Evolutionary conservation across 768 basidiomycete species (phyloP), one percentile per base, ranked within the genome.

Genomic region (Mrakia gelida): DNA sequence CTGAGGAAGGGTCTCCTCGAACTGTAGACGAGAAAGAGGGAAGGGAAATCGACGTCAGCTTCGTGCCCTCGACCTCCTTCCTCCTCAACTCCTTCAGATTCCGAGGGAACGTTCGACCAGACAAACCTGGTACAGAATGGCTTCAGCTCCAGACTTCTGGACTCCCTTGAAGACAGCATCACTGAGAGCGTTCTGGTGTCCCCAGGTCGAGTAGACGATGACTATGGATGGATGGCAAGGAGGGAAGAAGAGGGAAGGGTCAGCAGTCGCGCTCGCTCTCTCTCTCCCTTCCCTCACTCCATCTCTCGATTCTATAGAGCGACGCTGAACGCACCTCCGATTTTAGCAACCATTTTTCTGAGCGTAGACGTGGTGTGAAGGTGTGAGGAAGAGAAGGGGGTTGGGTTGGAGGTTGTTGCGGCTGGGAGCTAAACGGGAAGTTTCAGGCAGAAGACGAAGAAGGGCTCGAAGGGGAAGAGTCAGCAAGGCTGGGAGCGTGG

Each of bases 1-100:
- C 70, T 75, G 73, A 34, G 67, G 43, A 16, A 79, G 78, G 38
- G 73, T 75, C 78, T 79, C 78, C 62, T 75, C 52, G 70, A 79
- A 62, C 68, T 79, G 38, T 52, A 41, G 59, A 41, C n/a, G 73
- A 34, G 43, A 73, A 13, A 68, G 3, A 5, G 2, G 2, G 65
- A 26, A 28, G 18, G 65, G 15, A 67, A 28, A 32, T 18, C 18
- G 23, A 28, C n/a, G 59, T 59, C 59, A 59, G 59, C 59, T 59
- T 28, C 59, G 26, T 26, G 28, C n/a, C n/a, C 11, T 26, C 23
- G 1, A 59, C 59, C 59, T 28, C 59, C 28, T 26, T 54, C n/a
- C 4, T 59, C 59, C 28, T 3, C 59, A 9, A 0, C 26, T 9
- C 59, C 26, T 56, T 56, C 54, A n/a, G 23, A 56, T n/a, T 56